Conservation (phyloP, 352 stramenopile genomes). For the Globisporangium acanthophoron region DNA sequence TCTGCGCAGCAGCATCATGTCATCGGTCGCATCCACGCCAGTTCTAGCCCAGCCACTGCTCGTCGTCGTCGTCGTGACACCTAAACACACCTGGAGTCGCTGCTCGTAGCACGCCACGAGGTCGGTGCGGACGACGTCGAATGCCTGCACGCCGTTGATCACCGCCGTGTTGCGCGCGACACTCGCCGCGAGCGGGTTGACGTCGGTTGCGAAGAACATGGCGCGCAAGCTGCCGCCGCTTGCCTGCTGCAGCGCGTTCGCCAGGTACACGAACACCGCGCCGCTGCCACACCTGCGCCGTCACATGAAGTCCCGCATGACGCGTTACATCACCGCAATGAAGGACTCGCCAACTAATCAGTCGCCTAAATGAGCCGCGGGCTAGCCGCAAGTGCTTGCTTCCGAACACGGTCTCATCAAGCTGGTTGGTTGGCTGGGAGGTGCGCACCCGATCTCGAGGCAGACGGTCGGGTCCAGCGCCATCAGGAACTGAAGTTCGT, state of each 20-base stretch:
- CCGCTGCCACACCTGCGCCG: conserved; percentile 45
- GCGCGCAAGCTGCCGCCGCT: conserved; percentile 24
- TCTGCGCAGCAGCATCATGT: conserved; percentile 12
- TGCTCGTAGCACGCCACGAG: conserved; percentile 62
- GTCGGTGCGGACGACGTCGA: conserved; percentile 86
- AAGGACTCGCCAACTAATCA: neutral
- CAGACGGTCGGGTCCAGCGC: conserved; percentile 65
- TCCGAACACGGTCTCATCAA: neutral
- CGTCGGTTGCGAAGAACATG: conserved; percentile 88
- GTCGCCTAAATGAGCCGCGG: no score
- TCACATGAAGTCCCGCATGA: no score
- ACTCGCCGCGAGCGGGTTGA: conserved; percentile 87
- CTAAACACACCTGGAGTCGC: conserved; percentile 36
- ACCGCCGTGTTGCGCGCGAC: conserved; percentile 80
- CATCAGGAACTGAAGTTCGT: conserved; percentile 67
- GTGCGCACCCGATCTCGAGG: conserved; percentile 82
- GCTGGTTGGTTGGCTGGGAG: neutral
- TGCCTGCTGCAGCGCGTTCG: conserved; percentile 65
- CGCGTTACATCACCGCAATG: neutral
- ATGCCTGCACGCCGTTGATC: conserved; percentile 69
- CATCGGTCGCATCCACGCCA: neutral
- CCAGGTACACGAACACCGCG: conserved; percentile 68
- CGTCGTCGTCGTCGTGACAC: neutral
- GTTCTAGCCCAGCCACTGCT: neutral
- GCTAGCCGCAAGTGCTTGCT: no score